Evolutionary conservation across 768 basidiomycete genomes (phyloP), one percentile per base, ranked within the genome.

Genomic region (Psilocybe cubensis): DNA sequence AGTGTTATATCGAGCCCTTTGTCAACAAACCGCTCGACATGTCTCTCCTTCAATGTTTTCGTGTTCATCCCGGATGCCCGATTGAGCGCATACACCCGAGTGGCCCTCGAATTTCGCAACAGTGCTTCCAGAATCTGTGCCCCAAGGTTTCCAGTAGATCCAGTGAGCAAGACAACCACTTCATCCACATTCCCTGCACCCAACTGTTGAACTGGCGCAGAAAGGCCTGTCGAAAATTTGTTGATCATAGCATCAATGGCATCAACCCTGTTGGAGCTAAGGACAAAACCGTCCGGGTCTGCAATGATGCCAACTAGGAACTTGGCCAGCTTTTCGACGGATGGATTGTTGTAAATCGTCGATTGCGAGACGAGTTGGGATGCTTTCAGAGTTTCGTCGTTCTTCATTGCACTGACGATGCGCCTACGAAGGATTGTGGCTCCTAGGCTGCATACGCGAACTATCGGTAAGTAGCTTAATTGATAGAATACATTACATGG

Each of bases 81-180:
- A 54, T 77, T 76, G 21, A 76, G 56, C 0, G 70, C 66, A 45
- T 76, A 78, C 6, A 77, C 61, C 23, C 54, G 63, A 23, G 62
- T 56, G 2, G 75, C 69, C 1, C 25, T 33, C 35, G 46, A 28
- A 29, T 69, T 60, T n/a, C 61, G 40, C 23, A 76, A 60, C 14
- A 80, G 65, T 2, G 56, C 56, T 1, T 69, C 66, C 33, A 80
- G 63, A 11, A 78, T 50, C 46, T 74, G 71, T 1, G 74, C 70
- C 10, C 79, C 77, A 0, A 79, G 68, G n/a, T 70, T 71, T 2
- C 79, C 79, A 3, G 79, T 79, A 0, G 78, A 74, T 5, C 79
- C 77, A 0, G 79, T 79, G 18, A 80, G 56, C 0, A 78, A 62
- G 8, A 78, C 68, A 3, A 70, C 66, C 74, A 68, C 1, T 67